Evolutionary conservation across 768 basidiomycete species (phyloP).

Genomic region (Kwoniella heveanensis): DNA sequence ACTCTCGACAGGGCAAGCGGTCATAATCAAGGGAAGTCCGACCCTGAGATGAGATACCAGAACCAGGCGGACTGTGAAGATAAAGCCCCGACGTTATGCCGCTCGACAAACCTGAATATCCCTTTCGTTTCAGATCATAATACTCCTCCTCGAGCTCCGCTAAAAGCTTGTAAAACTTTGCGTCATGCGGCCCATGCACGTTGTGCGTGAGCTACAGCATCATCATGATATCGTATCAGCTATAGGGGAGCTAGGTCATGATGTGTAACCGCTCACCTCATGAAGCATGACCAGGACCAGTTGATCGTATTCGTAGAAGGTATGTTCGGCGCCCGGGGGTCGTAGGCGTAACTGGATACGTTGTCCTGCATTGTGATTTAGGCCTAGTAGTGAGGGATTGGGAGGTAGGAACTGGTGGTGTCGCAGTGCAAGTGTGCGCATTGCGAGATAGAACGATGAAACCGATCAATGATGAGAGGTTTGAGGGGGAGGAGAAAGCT

Average conservation of each 20-base stretch:
- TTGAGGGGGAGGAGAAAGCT: background rate
- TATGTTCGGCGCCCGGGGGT: constrained; percentile 67
- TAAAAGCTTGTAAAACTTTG: constrained; percentile 57
- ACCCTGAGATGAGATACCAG: too few relatives aligned
- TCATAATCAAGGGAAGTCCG: too few relatives aligned
- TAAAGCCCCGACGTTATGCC: too few relatives aligned
- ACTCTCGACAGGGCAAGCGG: too few relatives aligned
- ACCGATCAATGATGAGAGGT: background rate
- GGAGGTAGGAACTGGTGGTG: constrained; percentile 37
- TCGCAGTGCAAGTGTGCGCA: background rate
- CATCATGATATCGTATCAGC: background rate
- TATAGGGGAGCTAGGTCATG: background rate
- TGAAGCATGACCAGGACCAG: constrained; percentile 85
- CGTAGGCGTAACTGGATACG: constrained; percentile 82
- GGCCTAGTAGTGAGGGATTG: constrained; percentile 41
- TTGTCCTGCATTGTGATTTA: constrained; percentile 69
- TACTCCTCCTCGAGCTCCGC: constrained; percentile 79
- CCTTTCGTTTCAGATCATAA: constrained; percentile 72
- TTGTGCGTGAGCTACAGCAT: constrained; percentile 75
- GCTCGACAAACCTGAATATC: constrained; percentile 66
- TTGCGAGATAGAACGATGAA: too few relatives aligned
- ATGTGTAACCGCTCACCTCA: constrained; percentile 62
- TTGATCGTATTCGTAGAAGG: constrained; percentile 74
- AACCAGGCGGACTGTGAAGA: background rate
- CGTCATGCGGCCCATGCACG: constrained; percentile 85